These are phyloP conservation scores for Colletotrichum musae DNA, from an alignment of 2,329 filamentous ascomycete species.

Conservation along the genomic window DNA sequence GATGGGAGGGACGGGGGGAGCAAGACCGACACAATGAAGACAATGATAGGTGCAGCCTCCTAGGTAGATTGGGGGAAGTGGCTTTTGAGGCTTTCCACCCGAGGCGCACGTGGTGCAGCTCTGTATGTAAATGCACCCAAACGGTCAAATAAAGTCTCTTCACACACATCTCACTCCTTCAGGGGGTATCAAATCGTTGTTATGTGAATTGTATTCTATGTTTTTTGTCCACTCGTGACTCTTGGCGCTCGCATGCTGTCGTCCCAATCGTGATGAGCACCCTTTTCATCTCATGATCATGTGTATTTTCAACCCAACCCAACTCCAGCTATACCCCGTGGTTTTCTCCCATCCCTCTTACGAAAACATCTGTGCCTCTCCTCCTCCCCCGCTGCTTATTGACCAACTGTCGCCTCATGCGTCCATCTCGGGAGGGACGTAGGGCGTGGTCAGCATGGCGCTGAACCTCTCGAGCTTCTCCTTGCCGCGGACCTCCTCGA, in stretches of 20 bases:
- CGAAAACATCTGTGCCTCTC: too few species aligned
- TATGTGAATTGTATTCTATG: conserved; percentile 40
- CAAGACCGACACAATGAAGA: background rate
- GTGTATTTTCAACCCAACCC: conserved; percentile 13
- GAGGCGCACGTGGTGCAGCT: background rate
- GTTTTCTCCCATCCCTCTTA: too few species aligned
- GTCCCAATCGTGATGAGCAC: conserved; percentile 25
- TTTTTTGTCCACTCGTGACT: conserved; percentile 30
- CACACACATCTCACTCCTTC: conserved; percentile 12
- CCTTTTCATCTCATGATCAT: conserved; percentile 24
- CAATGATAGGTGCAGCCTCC: background rate
- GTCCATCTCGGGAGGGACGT: conserved; percentile 71
- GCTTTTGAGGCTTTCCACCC: too few species aligned
- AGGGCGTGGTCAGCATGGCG: conserved; percentile 85
- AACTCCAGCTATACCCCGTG: background rate
- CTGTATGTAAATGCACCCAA: conserved; percentile 29
- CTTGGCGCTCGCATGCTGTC: conserved; percentile 29
- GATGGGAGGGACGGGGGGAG: too few species aligned
- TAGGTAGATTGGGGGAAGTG: background rate
- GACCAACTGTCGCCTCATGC: conserved; percentile 5
- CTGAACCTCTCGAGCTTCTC: conserved; percentile 93
- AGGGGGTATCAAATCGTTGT: conserved; percentile 38
- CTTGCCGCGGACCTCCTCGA: conserved; percentile 96
- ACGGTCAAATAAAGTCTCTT: conserved; percentile 32
- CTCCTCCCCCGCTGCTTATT: too few species aligned